Conservation (phyloP, 2,329 filamentous ascomycete species). For the Calonectria pseudoreteaudii region DNA sequence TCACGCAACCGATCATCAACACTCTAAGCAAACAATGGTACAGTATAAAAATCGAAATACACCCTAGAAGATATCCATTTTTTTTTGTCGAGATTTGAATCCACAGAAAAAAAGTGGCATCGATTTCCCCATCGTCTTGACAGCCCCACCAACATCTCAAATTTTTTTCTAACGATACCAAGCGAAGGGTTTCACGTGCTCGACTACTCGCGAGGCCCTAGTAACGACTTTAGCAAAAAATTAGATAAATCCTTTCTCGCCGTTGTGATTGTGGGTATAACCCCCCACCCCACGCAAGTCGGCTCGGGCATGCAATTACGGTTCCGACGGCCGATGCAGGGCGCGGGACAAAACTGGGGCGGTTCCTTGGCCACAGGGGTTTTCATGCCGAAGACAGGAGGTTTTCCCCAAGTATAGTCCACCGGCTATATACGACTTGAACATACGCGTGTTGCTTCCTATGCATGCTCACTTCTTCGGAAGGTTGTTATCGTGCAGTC, state of each 20-base stretch:
- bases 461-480: not conserved
- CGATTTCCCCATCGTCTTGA: not conserved
- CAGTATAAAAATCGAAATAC: not conserved
- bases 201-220: not conserved
- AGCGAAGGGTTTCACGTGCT: not conserved
- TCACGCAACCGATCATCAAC: not conserved
- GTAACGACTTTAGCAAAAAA: not conserved
- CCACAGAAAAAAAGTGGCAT: not conserved
- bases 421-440: not conserved
- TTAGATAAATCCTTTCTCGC: not conserved
- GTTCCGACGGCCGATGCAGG: not conserved
- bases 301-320: not conserved
- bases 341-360: not conserved
- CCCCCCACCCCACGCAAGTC: not conserved
- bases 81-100: not conserved
- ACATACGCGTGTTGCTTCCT: not conserved
- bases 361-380: not conserved
- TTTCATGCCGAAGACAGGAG: not conserved
- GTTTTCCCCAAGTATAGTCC: not conserved
- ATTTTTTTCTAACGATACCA: not conserved
- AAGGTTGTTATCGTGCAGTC: not conserved
- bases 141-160: not conserved
- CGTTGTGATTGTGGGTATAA: not conserved
- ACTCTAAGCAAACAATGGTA: not conserved
- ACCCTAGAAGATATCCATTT: not conserved